Base-by-base conservation (phyloP, 2,329 filamentous ascomycete species). In the Hypomyces perniciosus region DNA sequence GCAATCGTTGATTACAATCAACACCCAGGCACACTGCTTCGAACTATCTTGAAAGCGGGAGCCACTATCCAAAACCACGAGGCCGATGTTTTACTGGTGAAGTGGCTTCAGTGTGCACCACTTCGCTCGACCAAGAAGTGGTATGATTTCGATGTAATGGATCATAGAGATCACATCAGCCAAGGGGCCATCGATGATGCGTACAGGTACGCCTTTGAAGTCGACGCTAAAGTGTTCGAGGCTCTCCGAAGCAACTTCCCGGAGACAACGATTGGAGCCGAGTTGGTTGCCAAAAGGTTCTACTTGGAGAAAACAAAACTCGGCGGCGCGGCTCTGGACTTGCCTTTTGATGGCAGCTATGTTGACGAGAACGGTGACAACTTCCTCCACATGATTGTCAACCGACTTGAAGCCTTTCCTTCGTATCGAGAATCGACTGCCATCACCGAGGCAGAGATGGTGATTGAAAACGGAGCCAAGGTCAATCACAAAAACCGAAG, bases 371-470 rank as follows among this genome's bases (percentile, higher is more conserved):
- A 35, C 29, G 55, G 35, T 4, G n/a, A 20, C 35, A 42, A 26
- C 2, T 46, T 50, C 4, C 10, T 57, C 10, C 55, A 57, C 27
- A 43, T 44, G 5, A 48, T 57, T 13, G 46, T 57, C 31, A 7
- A 46, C 4, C 48, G 45, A 8, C 6, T 54, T 4, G 31, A 20
- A 34, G 42, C 2, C 4, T 6, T 34, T 9, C 13, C 9, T 5
- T 40, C 12, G 2, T 50, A 40, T 8, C 37, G 8, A n/a, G 42
- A 34, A 20, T 13, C 13, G 4, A 7, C 13, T 3, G 43, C 46
- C 2, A 10, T 40, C 8, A 1, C 3, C 4, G 34, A 57, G 33
- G 46, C 51, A 4, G 4, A 13, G 2, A n/a, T 33, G 2, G 31
- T 56, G 29, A 39, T 56, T n/a, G 1, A 1, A 1, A 2, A 5